Conservation (phyloP, 192 early-diverging fungal species). For the Umbelopsis isabellina region DNA sequence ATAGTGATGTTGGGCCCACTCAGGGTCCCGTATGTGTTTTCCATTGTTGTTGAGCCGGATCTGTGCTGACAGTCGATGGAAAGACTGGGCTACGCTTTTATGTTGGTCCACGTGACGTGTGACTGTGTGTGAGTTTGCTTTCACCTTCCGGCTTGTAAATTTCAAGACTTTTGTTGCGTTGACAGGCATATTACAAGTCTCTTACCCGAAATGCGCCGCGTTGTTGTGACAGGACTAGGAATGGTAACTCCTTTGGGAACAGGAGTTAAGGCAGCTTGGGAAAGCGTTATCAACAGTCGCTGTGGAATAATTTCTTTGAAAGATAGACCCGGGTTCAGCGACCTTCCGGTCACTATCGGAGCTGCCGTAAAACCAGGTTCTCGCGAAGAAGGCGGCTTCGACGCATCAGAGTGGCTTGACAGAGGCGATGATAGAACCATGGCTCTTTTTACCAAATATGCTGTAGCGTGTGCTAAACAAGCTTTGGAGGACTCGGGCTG, state of each 20-base stretch:
- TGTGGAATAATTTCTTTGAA: constrained; percentile 80
- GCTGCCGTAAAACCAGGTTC: constrained; percentile 66
- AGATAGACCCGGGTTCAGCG: constrained; percentile 53
- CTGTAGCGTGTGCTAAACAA: constrained; percentile 78
- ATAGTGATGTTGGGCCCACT: constrained; percentile 62
- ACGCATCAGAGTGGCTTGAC: constrained; percentile 72
- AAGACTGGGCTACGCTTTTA: too few species aligned
- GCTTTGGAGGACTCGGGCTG: constrained; percentile 86
- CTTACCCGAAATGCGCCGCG: constrained; percentile 50
- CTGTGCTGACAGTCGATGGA: background rate
- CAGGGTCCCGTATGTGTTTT: constrained; percentile 30
- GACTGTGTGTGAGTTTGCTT: too few species aligned
- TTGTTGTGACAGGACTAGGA: constrained; percentile 95
- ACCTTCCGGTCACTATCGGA: constrained; percentile 76
- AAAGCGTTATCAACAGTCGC: constrained; percentile 64
- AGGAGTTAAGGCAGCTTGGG: constrained; percentile 74
- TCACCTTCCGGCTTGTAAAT: too few species aligned
- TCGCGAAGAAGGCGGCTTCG: constrained; percentile 62
- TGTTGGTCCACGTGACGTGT: too few species aligned
- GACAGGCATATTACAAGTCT: background rate
- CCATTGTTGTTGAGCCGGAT: background rate
- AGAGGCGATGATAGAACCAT: constrained; percentile 77
- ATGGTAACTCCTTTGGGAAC: constrained; percentile 89
- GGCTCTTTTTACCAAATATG: constrained; percentile 88
- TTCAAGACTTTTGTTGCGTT: too few species aligned